Evolutionary conservation across 2,329 filamentous ascomycete genomes (phyloP), one percentile per base, ranked within the genome.

Genomic region (Boeremia exigua): DNA sequence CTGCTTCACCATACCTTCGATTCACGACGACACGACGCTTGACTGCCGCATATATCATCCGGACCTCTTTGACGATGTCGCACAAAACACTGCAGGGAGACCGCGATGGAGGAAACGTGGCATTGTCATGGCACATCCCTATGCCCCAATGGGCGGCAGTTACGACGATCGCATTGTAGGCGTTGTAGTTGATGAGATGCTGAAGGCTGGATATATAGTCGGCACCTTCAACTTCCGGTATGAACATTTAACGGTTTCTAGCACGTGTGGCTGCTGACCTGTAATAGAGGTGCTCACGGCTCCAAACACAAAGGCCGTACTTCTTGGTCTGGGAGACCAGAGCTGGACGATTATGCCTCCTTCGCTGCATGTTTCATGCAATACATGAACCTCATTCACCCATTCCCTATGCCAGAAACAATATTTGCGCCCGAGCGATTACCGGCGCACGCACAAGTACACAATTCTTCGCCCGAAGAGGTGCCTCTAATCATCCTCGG

Each of bases 151-250:
- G 47, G 95, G 95, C 4, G 95, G 94, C 5, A 87, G 81, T 73
- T 95, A 87, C 70, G 91, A 98, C 71, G 93, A 98, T 71, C 84
- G 85, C 0, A 82, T 96, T 0, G 88, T 98, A 1, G 81, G 85
- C n/a, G 79, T 86, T 8, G 77, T 90, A 2, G 86, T 84, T 0
- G 78, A 80, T 2, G 76, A 88, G 54, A 79, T 96, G 40, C 74
- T 96, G n/a, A 79, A 82, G 4, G 77, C 81, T 48, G 91, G 90
- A 1, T 96, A 86, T 67, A 73, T 96, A 1, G 89, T 97, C 2
- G 88, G 84, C 7, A 96, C 92, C 0, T 97, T 98, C 76, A 97
- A 98, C 70, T 97, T 98, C 73, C 85, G 93, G 90, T 93, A 79
- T 48, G 75, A 30, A 28, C 9, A 3, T 1, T 27, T 2, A 0